Conservation (phyloP, 345 rosid species). For the Raphanus raphanistrum region DNA sequence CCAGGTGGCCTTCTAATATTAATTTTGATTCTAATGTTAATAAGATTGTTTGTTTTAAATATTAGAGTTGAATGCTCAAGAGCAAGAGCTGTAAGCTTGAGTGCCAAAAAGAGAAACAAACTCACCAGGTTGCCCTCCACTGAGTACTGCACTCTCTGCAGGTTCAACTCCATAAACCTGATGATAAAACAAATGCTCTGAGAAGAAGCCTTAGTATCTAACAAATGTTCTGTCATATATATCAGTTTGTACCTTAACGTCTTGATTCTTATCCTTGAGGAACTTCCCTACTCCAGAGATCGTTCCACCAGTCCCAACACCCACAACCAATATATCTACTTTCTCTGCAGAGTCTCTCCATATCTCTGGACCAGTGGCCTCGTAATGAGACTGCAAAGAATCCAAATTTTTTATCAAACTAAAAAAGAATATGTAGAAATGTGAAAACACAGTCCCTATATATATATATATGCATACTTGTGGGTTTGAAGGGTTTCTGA, state of each 20-base stretch:
- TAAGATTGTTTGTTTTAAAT: no score
- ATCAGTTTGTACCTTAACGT: constrained; percentile 40
- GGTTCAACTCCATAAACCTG: constrained; percentile 41
- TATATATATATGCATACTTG: constrained; percentile 28
- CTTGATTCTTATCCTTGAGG: constrained; percentile 47
- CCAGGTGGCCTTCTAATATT: neutral
- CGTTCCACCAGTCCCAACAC: constrained; percentile 74
- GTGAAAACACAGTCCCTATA: neutral
- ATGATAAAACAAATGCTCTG: neutral
- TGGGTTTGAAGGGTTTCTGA: constrained; percentile 55
- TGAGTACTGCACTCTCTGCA: constrained; percentile 36
- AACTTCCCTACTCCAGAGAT: constrained; percentile 53
- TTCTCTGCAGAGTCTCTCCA: constrained; percentile 61
- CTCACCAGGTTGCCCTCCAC: constrained; percentile 40
- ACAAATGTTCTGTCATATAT: neutral
- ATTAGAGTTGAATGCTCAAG: neutral
- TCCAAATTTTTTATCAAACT: neutral
- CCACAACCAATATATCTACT: constrained; percentile 53
- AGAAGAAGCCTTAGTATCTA: neutral
- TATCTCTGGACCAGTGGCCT: constrained; percentile 75
- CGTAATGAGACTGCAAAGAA: constrained; percentile 61
- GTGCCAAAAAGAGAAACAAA: constrained; percentile 1
- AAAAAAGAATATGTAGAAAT: neutral
- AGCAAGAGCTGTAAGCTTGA: neutral
- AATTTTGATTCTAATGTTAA: no score